Percentiles rank a stretch among this genome's conserved stretches.
These are phyloP conservation scores for Pezicula radicicola DNA, from an alignment of 2,329 filamentous ascomycete genomes.

Conservation along the genomic window DNA sequence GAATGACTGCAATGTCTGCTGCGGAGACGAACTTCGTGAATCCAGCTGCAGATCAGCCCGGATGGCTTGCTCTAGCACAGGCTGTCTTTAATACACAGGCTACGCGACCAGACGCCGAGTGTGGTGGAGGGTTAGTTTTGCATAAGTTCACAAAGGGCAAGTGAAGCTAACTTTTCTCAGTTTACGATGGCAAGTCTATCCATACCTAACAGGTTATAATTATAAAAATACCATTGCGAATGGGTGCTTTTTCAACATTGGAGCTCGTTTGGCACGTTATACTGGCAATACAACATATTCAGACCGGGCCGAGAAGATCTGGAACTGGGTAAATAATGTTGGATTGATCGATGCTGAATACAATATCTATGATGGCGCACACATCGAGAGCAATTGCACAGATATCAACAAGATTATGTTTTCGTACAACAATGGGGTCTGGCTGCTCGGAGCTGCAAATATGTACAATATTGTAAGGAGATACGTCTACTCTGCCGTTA, in stretches of 20 bases:
- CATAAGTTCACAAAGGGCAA: neutral
- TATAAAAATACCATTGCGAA: slow-evolving; percentile 70
- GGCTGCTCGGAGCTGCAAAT: slow-evolving; percentile 48
- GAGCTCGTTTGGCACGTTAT: slow-evolving; percentile 70
- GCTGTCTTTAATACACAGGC: slow-evolving; percentile 79
- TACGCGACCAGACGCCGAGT: slow-evolving; percentile 66
- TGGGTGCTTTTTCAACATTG: slow-evolving; percentile 68
- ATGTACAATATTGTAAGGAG: slow-evolving; percentile 45
- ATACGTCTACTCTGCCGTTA: slow-evolving; percentile 56
- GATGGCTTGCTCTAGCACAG: slow-evolving; percentile 77
- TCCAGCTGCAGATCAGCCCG: slow-evolving; percentile 57
- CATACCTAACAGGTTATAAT: slow-evolving; percentile 51
- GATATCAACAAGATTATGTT: slow-evolving; percentile 58
- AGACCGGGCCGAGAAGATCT: slow-evolving; percentile 71
- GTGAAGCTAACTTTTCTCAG: slow-evolving; percentile 16
- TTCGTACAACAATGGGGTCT: slow-evolving; percentile 68
- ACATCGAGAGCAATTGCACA: slow-evolving; percentile 42
- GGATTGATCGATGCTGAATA: slow-evolving; percentile 56
- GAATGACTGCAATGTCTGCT: slow-evolving; percentile 75
- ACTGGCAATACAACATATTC: slow-evolving; percentile 77
- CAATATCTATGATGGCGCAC: slow-evolving; percentile 56
- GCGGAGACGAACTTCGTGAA: slow-evolving; percentile 75
- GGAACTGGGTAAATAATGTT: slow-evolving; percentile 57
- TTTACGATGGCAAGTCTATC: slow-evolving; percentile 82
- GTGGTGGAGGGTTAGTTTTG: slow-evolving; percentile 56